Evolutionary conservation across 257 asterid genomes (phyloP).

Genomic region (Solanum virginianum): DNA sequence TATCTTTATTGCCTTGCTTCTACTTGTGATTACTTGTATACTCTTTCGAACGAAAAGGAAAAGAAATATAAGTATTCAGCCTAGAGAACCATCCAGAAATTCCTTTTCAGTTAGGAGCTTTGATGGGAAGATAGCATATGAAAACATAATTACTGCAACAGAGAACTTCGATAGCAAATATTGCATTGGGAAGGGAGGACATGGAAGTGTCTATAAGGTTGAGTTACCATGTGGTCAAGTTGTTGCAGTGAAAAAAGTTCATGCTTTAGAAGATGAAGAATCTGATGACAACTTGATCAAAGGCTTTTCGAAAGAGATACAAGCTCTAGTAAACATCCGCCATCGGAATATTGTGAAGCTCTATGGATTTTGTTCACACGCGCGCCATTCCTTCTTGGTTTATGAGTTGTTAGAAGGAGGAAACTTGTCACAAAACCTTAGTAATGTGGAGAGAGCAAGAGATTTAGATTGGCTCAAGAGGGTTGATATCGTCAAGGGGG

Average conservation of each 20-base stretch:
- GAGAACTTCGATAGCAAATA: constrained; percentile 3
- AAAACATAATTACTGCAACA: constrained; percentile 16
- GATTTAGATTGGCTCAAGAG: constrained; percentile 16
- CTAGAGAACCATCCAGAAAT: background rate
- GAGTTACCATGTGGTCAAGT: constrained; percentile 10
- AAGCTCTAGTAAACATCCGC: constrained; percentile 11
- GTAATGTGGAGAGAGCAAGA: constrained; percentile 4
- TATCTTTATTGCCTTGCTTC: background rate
- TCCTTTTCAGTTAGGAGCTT: constrained; percentile 8
- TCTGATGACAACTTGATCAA: background rate
- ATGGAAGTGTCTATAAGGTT: constrained; percentile 21
- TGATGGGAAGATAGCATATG: constrained; percentile 14
- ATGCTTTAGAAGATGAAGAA: background rate
- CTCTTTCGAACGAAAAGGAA: background rate
- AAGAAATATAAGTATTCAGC: background rate
- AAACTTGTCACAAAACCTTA: constrained; percentile 2
- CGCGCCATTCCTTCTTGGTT: constrained; percentile 12
- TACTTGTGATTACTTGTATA: background rate
- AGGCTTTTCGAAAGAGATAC: constrained; percentile 14
- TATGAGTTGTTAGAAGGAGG: constrained; percentile 26
- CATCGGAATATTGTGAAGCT: constrained; percentile 28
- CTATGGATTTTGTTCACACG: constrained; percentile 20
- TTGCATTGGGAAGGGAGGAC: constrained; percentile 25
- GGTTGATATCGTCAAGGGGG: constrained; percentile 18
- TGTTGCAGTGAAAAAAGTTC: constrained; percentile 22